Base-by-base conservation (phyloP, 73 alveolate species). In the Paramecium sexaurelia region DNA sequence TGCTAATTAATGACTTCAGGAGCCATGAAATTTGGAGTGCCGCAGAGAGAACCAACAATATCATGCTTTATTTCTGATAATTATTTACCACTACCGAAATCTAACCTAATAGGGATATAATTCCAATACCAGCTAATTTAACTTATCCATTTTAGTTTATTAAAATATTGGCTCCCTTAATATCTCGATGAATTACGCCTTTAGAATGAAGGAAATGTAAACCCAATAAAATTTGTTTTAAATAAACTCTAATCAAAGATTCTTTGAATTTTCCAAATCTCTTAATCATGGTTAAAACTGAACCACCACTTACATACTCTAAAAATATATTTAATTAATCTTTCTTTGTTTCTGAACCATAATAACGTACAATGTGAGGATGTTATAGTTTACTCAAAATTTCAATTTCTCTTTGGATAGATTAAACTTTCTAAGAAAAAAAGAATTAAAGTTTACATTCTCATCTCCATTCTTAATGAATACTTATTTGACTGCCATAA, bases 91-190 rank as follows among this genome's bases (percentile, higher is more conserved):
- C 85, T 75, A 26, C 94, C 94, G 43, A 88, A 88, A 88, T 88
- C 94, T 86, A 3, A 2, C 6, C 1, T 0, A 15, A 15, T 13
- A 1, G 26, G 11, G 17, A 10, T 33, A 15, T 61, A 22, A 2
- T 6, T 55, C 6, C 1, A 26, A 26, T 86, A 86, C 93, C 93
- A 40, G 94, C 94, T 20, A 88, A 69, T 47, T 88, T 88, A 22
- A 75, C 67, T 43, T 68, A 33, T 40, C 94, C 94, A 32, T 37
- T 57, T 5, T 55, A 29, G 43, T 88, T 87, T 5, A 88, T 82
- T 29, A 96, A 94, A 22, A 96, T 96, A 43, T 96, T 96, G n/a
- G 99, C 99, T 43, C 98, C 94, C 92, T 96, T 96, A n/a, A 96
- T 91, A 91, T 96, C 99, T 88, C 98, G 83, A 75, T 96, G 99